These are phyloP conservation scores for Lecanicillium sp. DNA, from an alignment of 2,329 filamentous ascomycete species.

Conservation along the genomic window DNA sequence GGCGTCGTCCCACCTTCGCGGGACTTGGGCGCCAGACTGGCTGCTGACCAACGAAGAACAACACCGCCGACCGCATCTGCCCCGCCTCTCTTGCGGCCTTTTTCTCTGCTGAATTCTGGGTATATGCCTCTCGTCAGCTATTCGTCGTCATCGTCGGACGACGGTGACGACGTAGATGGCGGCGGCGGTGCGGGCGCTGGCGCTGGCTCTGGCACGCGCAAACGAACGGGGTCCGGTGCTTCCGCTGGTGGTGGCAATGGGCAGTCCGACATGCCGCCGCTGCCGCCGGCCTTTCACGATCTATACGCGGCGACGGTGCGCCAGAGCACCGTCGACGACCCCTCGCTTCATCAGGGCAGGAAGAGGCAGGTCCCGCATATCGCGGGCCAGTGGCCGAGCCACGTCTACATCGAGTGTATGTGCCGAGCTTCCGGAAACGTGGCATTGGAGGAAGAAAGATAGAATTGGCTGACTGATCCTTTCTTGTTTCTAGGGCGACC, in stretches of 20 bases:
- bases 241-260: neutral
- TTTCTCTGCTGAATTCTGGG: too few relatives aligned
- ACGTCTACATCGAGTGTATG: conserved; percentile 90
- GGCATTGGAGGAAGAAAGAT: too few relatives aligned
- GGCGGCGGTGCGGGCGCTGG: too few relatives aligned
- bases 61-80: too few relatives aligned
- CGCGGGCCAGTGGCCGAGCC: conserved; percentile 85
- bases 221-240: neutral
- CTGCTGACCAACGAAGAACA: neutral
- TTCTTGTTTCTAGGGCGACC: conserved; percentile 54
- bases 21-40: too few relatives aligned
- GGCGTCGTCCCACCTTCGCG: too few relatives aligned
- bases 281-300: conserved; percentile 78
- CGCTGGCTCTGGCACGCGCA: too few relatives aligned
- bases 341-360: conserved; percentile 76
- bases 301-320: conserved; percentile 81
- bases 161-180: conserved; percentile 10
- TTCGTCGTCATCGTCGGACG: conserved; percentile 39
- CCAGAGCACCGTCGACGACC: conserved; percentile 73
- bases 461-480: too few relatives aligned
- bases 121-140: conserved; percentile 62
- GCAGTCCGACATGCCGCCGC: conserved; percentile 53
- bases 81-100: too few relatives aligned
- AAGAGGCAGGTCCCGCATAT: conserved; percentile 78
- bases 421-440: too few relatives aligned